Evolutionary conservation across 2,329 filamentous ascomycete species (phyloP), one percentile per base, ranked within the genome.

Genomic region (Rutstroemia sp.): DNA sequence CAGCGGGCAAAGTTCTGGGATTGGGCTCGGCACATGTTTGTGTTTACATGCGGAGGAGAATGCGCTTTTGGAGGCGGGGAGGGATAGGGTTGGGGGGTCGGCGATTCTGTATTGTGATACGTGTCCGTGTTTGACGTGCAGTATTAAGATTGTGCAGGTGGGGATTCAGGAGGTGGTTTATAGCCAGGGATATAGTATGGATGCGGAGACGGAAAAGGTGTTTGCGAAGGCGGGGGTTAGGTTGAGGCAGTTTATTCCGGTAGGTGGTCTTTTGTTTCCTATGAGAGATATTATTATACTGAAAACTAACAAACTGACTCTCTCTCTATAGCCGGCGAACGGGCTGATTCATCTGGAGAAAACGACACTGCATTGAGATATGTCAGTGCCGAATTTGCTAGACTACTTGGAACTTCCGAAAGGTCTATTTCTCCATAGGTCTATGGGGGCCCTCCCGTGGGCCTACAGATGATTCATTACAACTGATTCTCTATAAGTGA

Each of bases 1-100:
- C 71, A 80, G 81, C 52, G 87, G 83, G 5, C 79, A 82, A 56
- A 79, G 80, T 30, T 78, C 78, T 45, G 94, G 94, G 23, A 79
- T 85, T 47, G 84, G 82, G 0, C 78, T 99, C 19, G 84, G 86
- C 4, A 96, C 92, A 5, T 99, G 94, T 68, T 79, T 97, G 50
- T 99, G 94, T 71, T 82, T 99, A n/a, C 94, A 99, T 71, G 94
- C 94, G 0, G 94, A 99, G 75, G 94, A 99, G 74, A 99, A 99
- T 70, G 94, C 94, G 1, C 78, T 99, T 57, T 78, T 99, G 9
- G 94, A 99, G 75, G 94, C 94, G 19, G 94, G 94, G 0, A 79
- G 94, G 64, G 94, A 97, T 72, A 80, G 94, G 57, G 90, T 99
- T 63, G 78, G 89, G 19, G 87, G 89, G 55, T 88, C 86, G 4